A percentile compares a stretch with the other conserved stretches of the same genome.
These are phyloP conservation scores for Aspergillus unguis DNA, from an alignment of 2,329 filamentous ascomycete species.

Conservation along the genomic window DNA sequence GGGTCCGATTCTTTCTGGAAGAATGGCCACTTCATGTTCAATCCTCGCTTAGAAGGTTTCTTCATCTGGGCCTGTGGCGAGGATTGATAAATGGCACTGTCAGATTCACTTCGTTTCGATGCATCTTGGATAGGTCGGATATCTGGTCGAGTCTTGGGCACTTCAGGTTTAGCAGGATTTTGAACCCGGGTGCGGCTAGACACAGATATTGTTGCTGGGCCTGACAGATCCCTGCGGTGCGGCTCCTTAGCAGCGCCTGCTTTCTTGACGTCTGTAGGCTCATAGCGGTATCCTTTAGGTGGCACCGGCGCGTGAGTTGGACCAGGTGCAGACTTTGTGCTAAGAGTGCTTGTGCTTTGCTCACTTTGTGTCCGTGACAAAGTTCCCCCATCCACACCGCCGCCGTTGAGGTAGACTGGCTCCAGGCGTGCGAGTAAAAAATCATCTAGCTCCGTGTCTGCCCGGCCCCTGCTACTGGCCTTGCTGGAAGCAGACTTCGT, in stretches of 20 bases:
- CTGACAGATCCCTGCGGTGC: conserved; percentile 5
- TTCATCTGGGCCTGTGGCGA: conserved; percentile 12
- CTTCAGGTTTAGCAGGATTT: neutral
- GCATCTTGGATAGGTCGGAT: neutral
- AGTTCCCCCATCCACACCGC: conserved; percentile 34
- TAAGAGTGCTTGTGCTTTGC: conserved; percentile 37
- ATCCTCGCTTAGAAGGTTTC: conserved; percentile 30
- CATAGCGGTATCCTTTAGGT: conserved; percentile 32
- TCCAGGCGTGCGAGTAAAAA: conserved; percentile 48
- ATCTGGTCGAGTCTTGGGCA: neutral
- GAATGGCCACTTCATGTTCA: conserved; percentile 54
- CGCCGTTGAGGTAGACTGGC: conserved; percentile 50
- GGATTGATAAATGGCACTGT: neutral
- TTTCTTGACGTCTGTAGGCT: conserved; percentile 29
- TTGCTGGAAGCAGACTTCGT: conserved; percentile 39
- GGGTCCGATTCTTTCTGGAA: conserved; percentile 48
- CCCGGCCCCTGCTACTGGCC: conserved; percentile 40
- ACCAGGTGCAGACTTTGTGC: conserved; percentile 28
- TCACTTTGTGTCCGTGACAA: conserved; percentile 40
- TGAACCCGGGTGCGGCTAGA: neutral
- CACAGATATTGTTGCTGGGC: neutral
- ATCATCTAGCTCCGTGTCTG: conserved; percentile 46
- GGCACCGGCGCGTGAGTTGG: conserved; percentile 20
- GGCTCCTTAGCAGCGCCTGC: neutral
- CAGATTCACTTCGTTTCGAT: neutral